Evolutionary conservation across 1,284 basidiomycete species (phyloP).

Genomic region (Leccinum pachyderme): DNA sequence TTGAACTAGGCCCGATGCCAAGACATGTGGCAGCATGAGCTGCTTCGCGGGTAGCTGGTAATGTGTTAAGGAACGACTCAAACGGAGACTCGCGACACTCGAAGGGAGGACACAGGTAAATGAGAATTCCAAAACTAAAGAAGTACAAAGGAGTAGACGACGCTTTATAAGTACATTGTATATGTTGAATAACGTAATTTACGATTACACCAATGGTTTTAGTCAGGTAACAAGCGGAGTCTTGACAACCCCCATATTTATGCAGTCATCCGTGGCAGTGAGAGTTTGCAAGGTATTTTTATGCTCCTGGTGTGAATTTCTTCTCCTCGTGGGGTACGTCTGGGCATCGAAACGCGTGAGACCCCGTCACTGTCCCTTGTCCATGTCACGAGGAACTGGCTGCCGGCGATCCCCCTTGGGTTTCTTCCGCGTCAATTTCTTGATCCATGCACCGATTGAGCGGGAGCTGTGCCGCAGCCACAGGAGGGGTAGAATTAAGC

Average conservation of each 20-base stretch:
- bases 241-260: slow-evolving; percentile 7
- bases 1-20: too few species aligned
- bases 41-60: too few species aligned
- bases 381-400: slow-evolving; percentile 4
- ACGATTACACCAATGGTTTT: slow-evolving; percentile 14
- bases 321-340: slow-evolving; percentile 23
- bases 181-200: slow-evolving; percentile 20
- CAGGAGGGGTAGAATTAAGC: slow-evolving; percentile 38
- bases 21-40: too few species aligned
- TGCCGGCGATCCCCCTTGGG: slow-evolving; percentile 12
- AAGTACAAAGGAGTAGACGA: too few species aligned
- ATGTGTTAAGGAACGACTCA: too few species aligned
- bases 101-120: too few species aligned
- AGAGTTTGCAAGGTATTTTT: slow-evolving; percentile 24
- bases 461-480: slow-evolving; percentile 39
- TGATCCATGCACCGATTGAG: slow-evolving; percentile 93
- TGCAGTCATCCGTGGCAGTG: slow-evolving; percentile 16
- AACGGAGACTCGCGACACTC: too few species aligned
- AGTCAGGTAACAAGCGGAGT: slow-evolving; percentile 6
- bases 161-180: slow-evolving; percentile 9
- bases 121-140: too few species aligned
- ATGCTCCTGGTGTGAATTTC: slow-evolving; percentile 20
- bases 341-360: slow-evolving; percentile 13
- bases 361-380: slow-evolving; percentile 1
- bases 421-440: slow-evolving; percentile 70